Base-by-base conservation (phyloP, 129 eudicot genomes). In the Gnaphalium uliginosum region DNA sequence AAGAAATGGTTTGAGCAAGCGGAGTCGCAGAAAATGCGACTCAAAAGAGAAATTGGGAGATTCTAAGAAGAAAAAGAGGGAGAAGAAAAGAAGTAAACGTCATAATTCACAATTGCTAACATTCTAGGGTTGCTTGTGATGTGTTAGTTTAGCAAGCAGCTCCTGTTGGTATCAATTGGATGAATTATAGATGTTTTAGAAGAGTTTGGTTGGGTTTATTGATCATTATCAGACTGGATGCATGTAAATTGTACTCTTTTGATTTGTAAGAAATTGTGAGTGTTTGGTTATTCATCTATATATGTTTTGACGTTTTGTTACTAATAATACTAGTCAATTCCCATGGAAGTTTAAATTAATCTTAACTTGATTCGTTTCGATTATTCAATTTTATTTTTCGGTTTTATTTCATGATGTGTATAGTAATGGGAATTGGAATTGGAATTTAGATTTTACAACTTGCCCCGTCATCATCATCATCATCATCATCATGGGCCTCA, bases 1-100 rank as follows among this genome's bases (percentile, higher is more conserved):
- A 80, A 81, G 76, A 68, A 70, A 15, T 57, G 35, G 83, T 56
- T 82, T 92, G 58, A 85, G 86, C 48, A 87, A 89, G 80, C 66
- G 56, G 23, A 87, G 68, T 33, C 78, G 82, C 25, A 85, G 51
- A 71, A 86, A 86, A 78, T 86, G 81, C 73, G 76, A 68, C 61
- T 85, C 90, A 1, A 81, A 84, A 77, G 86, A 84, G 5, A 86
- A 80, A 75, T 71, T 73, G 6, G 74, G 75, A 70, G 83, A 82
- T 51, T 80, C 68, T 71, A 85, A 79, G 76, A 83, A 83, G 83
- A 29, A 29, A 61, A 74, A 85, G 87, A 85, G 87, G 87, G 77
- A 84, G 79, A 73, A 83, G 80, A 66, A 61, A 46, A 13, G 18
- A 46, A 46, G 5, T 46, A 4, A 46, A 46, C 53, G 18, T 0